Evolutionary conservation across 768 basidiomycete genomes (phyloP).

Genomic region (Panaeolus cyanescens): DNA sequence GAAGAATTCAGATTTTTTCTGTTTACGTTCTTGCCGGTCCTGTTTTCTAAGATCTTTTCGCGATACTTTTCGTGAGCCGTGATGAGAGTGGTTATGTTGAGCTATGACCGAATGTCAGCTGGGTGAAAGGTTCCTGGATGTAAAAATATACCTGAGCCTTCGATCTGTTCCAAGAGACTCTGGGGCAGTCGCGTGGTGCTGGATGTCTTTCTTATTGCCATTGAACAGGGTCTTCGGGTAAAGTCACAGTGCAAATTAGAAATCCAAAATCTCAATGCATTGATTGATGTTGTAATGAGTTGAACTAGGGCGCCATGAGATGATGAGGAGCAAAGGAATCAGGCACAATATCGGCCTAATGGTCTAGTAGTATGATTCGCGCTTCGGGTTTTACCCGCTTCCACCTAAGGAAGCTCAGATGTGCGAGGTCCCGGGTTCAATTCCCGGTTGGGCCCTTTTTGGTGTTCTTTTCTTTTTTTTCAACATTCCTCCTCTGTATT

Average conservation of each 20-base stretch:
- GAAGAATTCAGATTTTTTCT: conserved; percentile 64
- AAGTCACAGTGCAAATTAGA: too few species aligned
- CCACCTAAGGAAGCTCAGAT: conserved; percentile 15
- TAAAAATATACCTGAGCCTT: conserved; percentile 11
- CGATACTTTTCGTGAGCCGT: conserved; percentile 46
- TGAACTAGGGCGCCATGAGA: too few species aligned
- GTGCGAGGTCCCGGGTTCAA: conserved; percentile 39
- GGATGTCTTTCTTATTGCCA: conserved; percentile 33
- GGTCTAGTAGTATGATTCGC: conserved; percentile 39
- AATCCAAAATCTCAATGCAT: too few species aligned
- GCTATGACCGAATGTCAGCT: conserved; percentile 13
- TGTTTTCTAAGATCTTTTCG: conserved; percentile 46
- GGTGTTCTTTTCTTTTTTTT: conserved; percentile 7
- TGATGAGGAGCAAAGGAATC: neutral
- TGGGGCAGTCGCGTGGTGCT: conserved; percentile 34
- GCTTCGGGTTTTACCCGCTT: conserved; percentile 31
- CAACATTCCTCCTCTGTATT: too few species aligned
- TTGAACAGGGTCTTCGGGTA: neutral
- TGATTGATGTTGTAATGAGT: too few species aligned
- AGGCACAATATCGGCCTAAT: conserved; percentile 25
- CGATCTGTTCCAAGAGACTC: conserved; percentile 21
- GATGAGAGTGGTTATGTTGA: conserved; percentile 8
- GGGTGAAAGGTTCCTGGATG: neutral
- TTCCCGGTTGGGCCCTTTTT: conserved; percentile 35
- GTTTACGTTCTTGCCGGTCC: conserved; percentile 58